Evolutionary conservation across 1,284 basidiomycete genomes (phyloP), one percentile per base, ranked within the genome.

Genomic region (Mycosarcoma mackinlayi): DNA sequence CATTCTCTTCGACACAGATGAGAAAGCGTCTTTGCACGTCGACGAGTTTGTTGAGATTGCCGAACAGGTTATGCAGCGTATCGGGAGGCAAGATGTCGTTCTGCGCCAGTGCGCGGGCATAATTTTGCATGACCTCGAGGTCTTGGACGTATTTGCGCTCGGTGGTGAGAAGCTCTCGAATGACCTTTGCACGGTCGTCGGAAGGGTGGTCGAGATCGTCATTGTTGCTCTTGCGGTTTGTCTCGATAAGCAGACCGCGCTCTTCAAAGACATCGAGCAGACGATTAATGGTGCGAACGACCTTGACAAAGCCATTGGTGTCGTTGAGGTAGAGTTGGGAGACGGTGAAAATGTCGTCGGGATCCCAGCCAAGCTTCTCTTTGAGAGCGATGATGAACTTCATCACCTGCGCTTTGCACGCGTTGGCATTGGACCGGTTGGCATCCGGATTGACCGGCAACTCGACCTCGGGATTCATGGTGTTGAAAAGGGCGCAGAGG

Each of bases 91-190:
- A 89, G 58, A 92, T 87, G 76, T 92, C 92, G 75, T 88, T 88
- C 83, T 91, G 88, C 8, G 91, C 87, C 57, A 98, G 86, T 14
- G 81, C 76, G 10, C 79, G 73, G 44, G 83, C 80, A 44, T 84
- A 85, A 67, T 81, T 82, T 73, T 85, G 81, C 87, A 99, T 90
- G 78, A 94, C 90, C 84, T 99, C 96, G 56, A 99, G 86, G 84
- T 98, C 95, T 83, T 95, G 92, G 16, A 99, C 95, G 83, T 95
- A 98, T 85, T 96, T 97, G 52, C 95, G 89, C 84, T 99, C 96
- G 4, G 92, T 94, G 81, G 93, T 92, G 48, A 96, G 88, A 73
- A 95, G 89, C 84, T 96, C 94, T 72, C 88, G 87, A 55, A 93
- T 88, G 68, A 93, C 91, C 73, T 92, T 90, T 71, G 88, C 89